Evolutionary conservation across 2,329 filamentous ascomycete genomes (phyloP).

Genomic region (Colletotrichum sp.): DNA sequence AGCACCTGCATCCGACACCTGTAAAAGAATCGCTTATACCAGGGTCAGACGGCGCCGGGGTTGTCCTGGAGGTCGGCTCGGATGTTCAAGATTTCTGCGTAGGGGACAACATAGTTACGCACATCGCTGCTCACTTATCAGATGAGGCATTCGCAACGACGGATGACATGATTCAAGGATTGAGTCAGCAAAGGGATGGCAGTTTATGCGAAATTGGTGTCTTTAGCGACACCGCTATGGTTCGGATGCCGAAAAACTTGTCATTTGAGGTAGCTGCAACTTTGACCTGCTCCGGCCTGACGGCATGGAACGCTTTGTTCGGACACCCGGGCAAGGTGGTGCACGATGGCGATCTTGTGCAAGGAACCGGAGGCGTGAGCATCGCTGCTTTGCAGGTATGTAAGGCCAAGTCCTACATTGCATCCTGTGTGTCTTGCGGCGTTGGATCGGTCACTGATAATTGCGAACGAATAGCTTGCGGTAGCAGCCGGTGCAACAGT

Average conservation of each 20-base stretch:
- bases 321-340: conserved; percentile 47
- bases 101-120: no score
- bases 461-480: no score
- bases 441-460: no score
- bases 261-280: conserved; percentile 38
- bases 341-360: conserved; percentile 37
- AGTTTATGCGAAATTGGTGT: neutral
- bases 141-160: no score
- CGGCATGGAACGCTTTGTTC: conserved; percentile 58
- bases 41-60: neutral
- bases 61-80: neutral
- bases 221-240: neutral
- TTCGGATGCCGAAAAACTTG: neutral
- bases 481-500: no score
- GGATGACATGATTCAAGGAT: no score
- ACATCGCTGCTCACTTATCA: no score
- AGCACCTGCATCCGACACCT: neutral
- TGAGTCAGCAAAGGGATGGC: neutral
- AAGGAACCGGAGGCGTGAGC: conserved; percentile 45
- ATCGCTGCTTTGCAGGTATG: conserved; percentile 35
- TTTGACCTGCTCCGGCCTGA: conserved; percentile 53
- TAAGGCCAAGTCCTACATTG: no score
- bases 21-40: neutral
- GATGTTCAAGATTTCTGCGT: neutral
- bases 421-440: no score